Evolutionary conservation across 192 early-diverging fungal genomes (phyloP).

Genomic region (Coemansia sp.): DNA sequence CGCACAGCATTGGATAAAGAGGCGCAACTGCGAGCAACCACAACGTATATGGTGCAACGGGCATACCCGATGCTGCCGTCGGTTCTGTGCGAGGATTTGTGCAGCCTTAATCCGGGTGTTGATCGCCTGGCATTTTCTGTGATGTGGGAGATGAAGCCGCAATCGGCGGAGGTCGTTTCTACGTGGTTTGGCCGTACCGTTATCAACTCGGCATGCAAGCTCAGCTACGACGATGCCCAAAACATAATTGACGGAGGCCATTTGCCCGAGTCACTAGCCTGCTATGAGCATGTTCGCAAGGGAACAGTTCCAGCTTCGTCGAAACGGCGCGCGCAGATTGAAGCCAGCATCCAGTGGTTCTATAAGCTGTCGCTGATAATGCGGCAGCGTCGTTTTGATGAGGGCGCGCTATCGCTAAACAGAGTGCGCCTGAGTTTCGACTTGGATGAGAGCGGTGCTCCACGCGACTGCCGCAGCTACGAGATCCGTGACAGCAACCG

Average conservation of each 20-base stretch:
- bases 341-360: constrained; percentile 53
- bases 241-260: constrained; percentile 60
- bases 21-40: constrained; percentile 82
- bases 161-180: constrained; percentile 60
- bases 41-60: constrained; percentile 88
- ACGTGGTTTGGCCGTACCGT: constrained; percentile 88
- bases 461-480: constrained; percentile 67
- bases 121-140: constrained; percentile 89
- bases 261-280: constrained; percentile 3
- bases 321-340: constrained; percentile 42
- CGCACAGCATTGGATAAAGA: constrained; percentile 80
- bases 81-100: constrained; percentile 75
- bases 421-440: constrained; percentile 92
- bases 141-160: constrained; percentile 59
- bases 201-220: constrained; percentile 86
- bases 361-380: constrained; percentile 57
- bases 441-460: constrained; percentile 83
- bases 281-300: constrained; percentile 16
- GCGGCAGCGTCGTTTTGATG: constrained; percentile 64
- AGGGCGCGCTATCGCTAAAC: constrained; percentile 86
- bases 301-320: constrained; percentile 15
- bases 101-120: constrained; percentile 82
- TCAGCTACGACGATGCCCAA: constrained; percentile 96
- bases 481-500: constrained; percentile 76
- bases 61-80: constrained; percentile 94